phyloP scores from a whole-genome alignment of 225 moss, liverwort and hornwort species.

The Pseudisothecium myosuroides region DNA sequence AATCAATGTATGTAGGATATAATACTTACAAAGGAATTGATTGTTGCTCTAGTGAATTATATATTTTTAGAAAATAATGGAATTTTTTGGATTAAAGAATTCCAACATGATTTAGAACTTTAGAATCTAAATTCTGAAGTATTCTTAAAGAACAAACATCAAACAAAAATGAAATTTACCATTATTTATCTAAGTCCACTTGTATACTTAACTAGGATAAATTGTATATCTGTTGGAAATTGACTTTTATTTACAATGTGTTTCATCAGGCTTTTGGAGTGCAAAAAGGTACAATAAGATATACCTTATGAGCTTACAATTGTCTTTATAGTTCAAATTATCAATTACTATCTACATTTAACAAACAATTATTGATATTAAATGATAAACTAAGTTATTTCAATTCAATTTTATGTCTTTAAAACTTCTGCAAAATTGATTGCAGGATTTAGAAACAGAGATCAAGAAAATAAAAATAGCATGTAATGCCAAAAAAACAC shows the following conservation, averaged over 20 bases:
- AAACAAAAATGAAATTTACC: background rate
- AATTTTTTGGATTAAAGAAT: background rate
- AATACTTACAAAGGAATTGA: background rate
- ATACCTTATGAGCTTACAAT: background rate
- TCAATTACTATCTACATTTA: no score
- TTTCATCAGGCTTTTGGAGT: background rate
- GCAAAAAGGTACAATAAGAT: background rate
- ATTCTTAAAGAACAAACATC: rapidly evolving
- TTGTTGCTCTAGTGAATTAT: background rate
- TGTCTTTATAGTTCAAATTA: background rate
- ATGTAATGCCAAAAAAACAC: background rate
- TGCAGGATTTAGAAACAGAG: background rate
- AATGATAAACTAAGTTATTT: background rate
- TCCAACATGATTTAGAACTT: background rate
- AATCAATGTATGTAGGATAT: no score
- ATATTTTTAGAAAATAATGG: background rate
- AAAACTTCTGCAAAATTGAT: background rate
- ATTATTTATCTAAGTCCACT: no score
- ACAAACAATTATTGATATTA: background rate
- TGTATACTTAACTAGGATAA: background rate
- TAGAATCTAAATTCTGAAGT: background rate
- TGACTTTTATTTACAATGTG: background rate
- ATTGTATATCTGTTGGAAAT: rapidly evolving
- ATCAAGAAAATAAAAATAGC: background rate
- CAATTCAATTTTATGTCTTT: background rate